Evolutionary conservation across 768 basidiomycete species (phyloP), one percentile per base, ranked within the genome.

Genomic region (Leccinum pellstonianum): DNA sequence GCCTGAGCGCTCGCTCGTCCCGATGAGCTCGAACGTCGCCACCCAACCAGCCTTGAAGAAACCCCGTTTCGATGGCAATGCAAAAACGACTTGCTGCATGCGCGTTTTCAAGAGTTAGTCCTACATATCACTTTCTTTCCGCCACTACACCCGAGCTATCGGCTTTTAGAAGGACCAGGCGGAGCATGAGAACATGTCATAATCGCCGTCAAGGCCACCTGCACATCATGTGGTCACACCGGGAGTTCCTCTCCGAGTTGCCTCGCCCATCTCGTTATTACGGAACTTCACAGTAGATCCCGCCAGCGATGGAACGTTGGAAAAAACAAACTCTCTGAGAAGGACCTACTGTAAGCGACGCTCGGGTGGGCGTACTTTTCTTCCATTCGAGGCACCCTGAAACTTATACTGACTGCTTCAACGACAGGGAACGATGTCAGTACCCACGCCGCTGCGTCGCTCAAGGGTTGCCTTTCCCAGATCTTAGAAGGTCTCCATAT

Each of bases 161-260:
- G 49, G 56, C 11, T 31, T 51, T 58, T 50, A 53, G 10, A 38
- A 27, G 27, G 27, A 27, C 14, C 47, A 48, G 12, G 14, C 11
- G 12, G 17, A 15, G 21, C 37, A 51, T 54, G 62, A 21, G 55
- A 57, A 56, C 60, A n/a, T 25, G 52, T 38, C 47, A 48, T 61
- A 33, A 43, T 35, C 33, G 52, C 23, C 52, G 61, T 46, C 43
- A 31, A 50, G 37, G 5, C 54, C 61, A 29, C 37, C 15, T 27
- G 60, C 10, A 33, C 10, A 43, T 19, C 48, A 50, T 46, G 31
- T 14, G 47, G 47, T 48, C 21, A 48, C 12, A 7, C 41, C n/a
- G n/a, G 21, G 27, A 27, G 21, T 47, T 47, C 12, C 25, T 47
- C 51, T n/a, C 31, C n/a, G 38, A 17, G 7, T 27, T 27, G 27